A percentile compares a stretch with the other conserved stretches of the same genome.
phyloP scores from a whole-genome alignment of 805 yeast genomes.

The Sugiyamaella americana region DNA sequence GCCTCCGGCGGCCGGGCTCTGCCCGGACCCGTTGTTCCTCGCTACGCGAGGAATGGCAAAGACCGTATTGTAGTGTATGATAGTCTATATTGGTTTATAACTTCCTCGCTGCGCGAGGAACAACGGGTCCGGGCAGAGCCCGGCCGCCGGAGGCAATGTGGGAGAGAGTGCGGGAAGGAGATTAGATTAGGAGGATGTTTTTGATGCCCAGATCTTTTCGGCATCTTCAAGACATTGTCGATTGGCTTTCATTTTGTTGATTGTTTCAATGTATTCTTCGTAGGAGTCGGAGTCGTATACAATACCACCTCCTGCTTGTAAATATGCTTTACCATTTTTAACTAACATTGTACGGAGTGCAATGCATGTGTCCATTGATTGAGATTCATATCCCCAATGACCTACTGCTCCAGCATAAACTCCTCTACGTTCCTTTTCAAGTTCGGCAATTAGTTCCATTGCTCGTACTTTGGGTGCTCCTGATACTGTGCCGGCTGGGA shows the following conservation, averaged over 20 bases:
- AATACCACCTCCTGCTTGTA: constrained; percentile 99
- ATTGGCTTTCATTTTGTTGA: constrained; percentile 96
- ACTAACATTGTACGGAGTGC: constrained; percentile 96
- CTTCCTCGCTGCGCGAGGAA: not conserved
- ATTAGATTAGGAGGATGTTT: constrained; percentile 2
- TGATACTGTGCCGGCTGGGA: constrained; percentile 98
- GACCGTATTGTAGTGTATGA: not conserved
- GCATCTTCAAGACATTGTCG: constrained; percentile 88
- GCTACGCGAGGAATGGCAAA: not conserved
- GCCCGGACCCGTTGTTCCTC: not conserved
- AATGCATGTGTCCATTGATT: constrained; percentile 94
- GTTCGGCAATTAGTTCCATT: constrained; percentile 86
- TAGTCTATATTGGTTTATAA: too few species aligned
- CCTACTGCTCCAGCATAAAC: constrained; percentile 99
- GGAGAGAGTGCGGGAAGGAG: not conserved
- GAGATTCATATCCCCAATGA: constrained; percentile 94
- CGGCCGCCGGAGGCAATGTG: not conserved
- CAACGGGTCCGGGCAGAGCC: not conserved
- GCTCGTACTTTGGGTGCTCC: constrained; percentile 98
- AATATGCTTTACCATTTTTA: constrained; percentile 82
- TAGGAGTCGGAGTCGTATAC: constrained; percentile 91
- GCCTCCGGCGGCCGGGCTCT: too few species aligned
- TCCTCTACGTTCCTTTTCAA: constrained; percentile 90
- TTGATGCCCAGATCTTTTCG: constrained; percentile 44
- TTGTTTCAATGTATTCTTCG: constrained; percentile 92